phyloP scores from a whole-genome alignment of 2,329 filamentous ascomycete genomes.

The Pseudohalonectria lignicola region DNA sequence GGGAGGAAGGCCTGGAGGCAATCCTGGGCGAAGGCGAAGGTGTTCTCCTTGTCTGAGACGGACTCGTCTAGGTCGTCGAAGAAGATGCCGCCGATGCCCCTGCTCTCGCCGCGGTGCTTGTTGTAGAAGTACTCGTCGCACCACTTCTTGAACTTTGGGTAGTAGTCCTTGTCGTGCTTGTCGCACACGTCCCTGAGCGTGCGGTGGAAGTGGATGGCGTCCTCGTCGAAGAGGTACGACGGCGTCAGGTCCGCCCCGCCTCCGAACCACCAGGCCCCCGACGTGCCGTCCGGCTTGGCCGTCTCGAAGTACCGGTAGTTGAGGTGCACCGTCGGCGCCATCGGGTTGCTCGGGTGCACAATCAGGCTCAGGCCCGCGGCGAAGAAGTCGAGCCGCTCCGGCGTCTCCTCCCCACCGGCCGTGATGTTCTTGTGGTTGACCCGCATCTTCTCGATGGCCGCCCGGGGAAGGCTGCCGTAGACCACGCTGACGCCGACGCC shows the following conservation, averaged over 20 bases:
- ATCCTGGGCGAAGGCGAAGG: conserved; percentile 82
- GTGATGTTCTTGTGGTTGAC: conserved; percentile 88
- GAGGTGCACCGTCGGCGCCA: conserved; percentile 93
- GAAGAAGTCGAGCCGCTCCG: conserved; percentile 87
- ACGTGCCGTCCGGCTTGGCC: conserved; percentile 67
- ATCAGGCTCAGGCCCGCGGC: conserved; percentile 89
- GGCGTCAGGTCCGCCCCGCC: conserved; percentile 92
- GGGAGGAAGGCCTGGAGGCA: conserved; percentile 81
- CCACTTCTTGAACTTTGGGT: conserved; percentile 93
- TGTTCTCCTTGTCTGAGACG: conserved; percentile 77
- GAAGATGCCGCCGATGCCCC: conserved; percentile 93
- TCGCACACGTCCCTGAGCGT: conserved; percentile 90
- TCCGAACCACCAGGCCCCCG: conserved; percentile 95
- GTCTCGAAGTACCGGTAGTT: conserved; percentile 99
- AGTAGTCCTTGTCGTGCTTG: conserved; percentile 84
- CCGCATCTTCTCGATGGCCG: conserved; percentile 86
- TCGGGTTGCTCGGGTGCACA: conserved; percentile 86
- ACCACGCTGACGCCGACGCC: conserved; percentile 93
- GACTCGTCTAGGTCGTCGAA: conserved; percentile 91
- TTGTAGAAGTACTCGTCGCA: conserved; percentile 96
- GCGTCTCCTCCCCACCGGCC: conserved; percentile 35
- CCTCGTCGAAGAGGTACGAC: conserved; percentile 90
- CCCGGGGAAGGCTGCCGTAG: conserved; percentile 78
- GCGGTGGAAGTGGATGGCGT: conserved; percentile 92
- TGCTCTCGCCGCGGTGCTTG: conserved; percentile 77